Conservation (phyloP, 2,329 filamentous ascomycete species). For the Metarhizium album region DNA sequence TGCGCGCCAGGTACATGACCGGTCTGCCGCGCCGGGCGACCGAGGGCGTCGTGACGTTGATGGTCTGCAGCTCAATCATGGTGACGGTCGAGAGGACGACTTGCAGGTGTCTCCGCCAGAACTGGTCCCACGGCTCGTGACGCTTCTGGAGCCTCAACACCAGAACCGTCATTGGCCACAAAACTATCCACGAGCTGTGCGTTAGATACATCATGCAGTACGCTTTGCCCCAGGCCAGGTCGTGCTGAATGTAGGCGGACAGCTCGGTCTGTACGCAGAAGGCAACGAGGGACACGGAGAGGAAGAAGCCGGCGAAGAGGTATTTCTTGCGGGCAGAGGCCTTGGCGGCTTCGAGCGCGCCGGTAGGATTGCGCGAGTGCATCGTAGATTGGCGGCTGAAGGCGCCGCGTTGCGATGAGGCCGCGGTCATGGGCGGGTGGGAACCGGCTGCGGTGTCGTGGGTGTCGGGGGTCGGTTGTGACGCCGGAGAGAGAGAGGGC, state of each 20-base stretch:
- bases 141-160: conserved; percentile 72
- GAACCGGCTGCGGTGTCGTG: conserved; percentile 14
- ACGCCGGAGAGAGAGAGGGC: conserved; percentile 12
- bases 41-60: conserved; percentile 47
- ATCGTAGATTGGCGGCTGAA: conserved; percentile 50
- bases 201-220: conserved; percentile 99
- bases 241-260: conserved; percentile 86
- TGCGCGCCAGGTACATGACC: conserved; percentile 62
- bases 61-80: conserved; percentile 75
- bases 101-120: conserved; percentile 61
- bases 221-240: conserved; percentile 92
- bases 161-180: conserved; percentile 79
- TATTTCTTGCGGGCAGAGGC: conserved; percentile 64
- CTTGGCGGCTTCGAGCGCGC: conserved; percentile 18
- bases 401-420: conserved; percentile 9
- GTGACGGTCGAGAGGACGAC: conserved; percentile 46
- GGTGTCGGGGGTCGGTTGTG: conserved; percentile 13
- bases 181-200: conserved; percentile 82
- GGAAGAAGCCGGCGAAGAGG: conserved; percentile 74
- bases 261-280: conserved; percentile 96
- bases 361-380: conserved; percentile 64
- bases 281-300: conserved; percentile 70
- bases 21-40: conserved; percentile 29
- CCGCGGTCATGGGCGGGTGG: conserved; percentile 1
- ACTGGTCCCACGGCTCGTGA: conserved; percentile 67